Conservation (phyloP, 2,329 filamentous ascomycete genomes). For the Paraconiothyrium sp. region DNA sequence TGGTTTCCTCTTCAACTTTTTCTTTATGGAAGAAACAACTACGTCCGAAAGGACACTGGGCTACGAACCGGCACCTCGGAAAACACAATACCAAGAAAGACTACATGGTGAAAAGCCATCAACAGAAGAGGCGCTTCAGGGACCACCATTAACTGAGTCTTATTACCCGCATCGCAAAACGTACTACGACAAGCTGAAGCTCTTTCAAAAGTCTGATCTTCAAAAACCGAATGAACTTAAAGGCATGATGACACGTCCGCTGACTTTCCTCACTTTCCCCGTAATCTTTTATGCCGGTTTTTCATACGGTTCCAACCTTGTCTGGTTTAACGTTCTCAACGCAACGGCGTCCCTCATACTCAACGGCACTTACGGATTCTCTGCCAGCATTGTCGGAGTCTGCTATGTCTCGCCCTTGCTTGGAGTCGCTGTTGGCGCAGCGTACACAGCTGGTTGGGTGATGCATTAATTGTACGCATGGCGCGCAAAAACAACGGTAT, state of each 20-base stretch:
- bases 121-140: neutral
- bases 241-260: slow-evolving; percentile 38
- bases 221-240: slow-evolving; percentile 40
- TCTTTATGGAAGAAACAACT: slow-evolving; percentile 71
- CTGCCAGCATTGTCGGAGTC: slow-evolving; percentile 50
- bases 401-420: slow-evolving; percentile 49
- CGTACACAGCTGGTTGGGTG: slow-evolving; percentile 46
- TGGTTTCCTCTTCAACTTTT: slow-evolving; percentile 63
- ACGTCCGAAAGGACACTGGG: slow-evolving; percentile 32
- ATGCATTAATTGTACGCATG: slow-evolving; percentile 43
- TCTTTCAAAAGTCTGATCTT: slow-evolving; percentile 39
- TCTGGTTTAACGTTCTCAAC: slow-evolving; percentile 58
- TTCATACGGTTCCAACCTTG: slow-evolving; percentile 50
- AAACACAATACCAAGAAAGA: slow-evolving; percentile 10
- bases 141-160: neutral
- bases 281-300: slow-evolving; percentile 53
- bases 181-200: slow-evolving; percentile 45
- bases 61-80: slow-evolving; percentile 4
- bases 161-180: slow-evolving; percentile 32
- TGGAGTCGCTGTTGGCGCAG: slow-evolving; percentile 47
- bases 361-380: slow-evolving; percentile 49
- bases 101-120: slow-evolving; percentile 22
- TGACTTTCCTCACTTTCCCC: slow-evolving; percentile 41
- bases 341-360: slow-evolving; percentile 54
- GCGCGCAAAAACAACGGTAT: slow-evolving; percentile 49